Percentiles rank a stretch among this genome's conserved stretches.
Conservation (phyloP, 306 rosid genomes). For the Fragaria nilgerrensis region DNA sequence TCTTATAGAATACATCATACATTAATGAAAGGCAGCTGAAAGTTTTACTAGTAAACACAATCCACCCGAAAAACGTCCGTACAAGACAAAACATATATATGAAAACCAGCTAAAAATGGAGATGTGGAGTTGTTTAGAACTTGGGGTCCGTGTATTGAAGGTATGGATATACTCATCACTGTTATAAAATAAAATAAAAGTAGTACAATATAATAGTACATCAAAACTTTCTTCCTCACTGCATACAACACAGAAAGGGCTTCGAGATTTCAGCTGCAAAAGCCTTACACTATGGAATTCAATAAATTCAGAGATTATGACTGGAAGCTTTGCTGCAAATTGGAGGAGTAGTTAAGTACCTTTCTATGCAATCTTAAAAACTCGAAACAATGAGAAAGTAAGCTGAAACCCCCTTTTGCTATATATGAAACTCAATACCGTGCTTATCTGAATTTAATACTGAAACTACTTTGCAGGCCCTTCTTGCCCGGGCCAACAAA, state of each 20-base stretch:
- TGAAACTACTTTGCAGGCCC: conserved; percentile 67
- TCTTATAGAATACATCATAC: too few species aligned
- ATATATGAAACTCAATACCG: conserved; percentile 30
- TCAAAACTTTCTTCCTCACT: conserved; percentile 1
- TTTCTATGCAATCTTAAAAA: conserved; percentile 27
- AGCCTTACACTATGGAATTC: conserved; percentile 3
- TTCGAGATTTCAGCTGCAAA: not conserved
- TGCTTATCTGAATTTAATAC: conserved; percentile 74
- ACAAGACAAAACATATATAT: not conserved
- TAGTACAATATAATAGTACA: not conserved
- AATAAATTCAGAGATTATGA: conserved; percentile 9
- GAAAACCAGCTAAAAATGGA: not conserved
- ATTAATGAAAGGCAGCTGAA: too few species aligned
- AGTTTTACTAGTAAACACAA: too few species aligned
- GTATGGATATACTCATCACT: not conserved
- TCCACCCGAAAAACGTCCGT: not conserved
- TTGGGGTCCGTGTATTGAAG: not conserved
- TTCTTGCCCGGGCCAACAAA: conserved; percentile 52
- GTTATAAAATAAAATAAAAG: not conserved
- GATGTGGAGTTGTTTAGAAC: not conserved
- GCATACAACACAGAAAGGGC: conserved; percentile 19
- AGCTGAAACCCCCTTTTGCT: conserved; percentile 11
- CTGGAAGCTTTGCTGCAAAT: conserved; percentile 6
- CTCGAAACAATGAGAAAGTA: conserved; percentile 16
- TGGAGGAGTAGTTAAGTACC: conserved; percentile 17